These are phyloP conservation scores for Yarrowia sp. DNA, from an alignment of 805 yeast genomes.

Conservation along the genomic window DNA sequence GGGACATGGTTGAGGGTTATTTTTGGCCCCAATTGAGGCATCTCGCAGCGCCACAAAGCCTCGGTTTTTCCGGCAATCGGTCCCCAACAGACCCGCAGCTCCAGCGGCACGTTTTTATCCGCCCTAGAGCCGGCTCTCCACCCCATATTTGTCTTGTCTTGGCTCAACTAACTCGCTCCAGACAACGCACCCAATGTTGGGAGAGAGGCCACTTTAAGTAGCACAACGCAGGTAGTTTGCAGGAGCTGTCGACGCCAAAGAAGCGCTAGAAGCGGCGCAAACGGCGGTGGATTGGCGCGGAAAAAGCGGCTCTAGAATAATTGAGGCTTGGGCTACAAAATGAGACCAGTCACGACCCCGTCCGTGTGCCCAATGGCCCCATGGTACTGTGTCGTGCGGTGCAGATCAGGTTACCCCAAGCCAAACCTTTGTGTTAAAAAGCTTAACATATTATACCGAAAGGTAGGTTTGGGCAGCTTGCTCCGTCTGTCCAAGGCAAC, in stretches of 20 bases:
- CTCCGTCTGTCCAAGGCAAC: conserved; percentile 9
- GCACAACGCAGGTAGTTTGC: conserved; percentile 1
- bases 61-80: too few relatives aligned
- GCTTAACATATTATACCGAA: conserved; percentile 23
- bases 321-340: background rate
- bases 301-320: background rate
- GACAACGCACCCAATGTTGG: background rate
- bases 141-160: too few relatives aligned
- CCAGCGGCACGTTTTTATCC: too few relatives aligned
- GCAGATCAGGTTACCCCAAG: conserved; percentile 20
- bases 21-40: too few relatives aligned
- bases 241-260: background rate
- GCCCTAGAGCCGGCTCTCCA: too few relatives aligned
- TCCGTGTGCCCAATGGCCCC: background rate
- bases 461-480: conserved; percentile 15
- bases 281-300: background rate
- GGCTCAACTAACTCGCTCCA: too few relatives aligned
- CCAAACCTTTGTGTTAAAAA: conserved; percentile 12
- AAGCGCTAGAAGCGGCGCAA: background rate
- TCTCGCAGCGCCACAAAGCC: too few relatives aligned
- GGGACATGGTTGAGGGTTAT: too few relatives aligned
- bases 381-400: too few relatives aligned
- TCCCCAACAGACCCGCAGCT: too few relatives aligned
- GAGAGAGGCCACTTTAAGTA: conserved; percentile 21
- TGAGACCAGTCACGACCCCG: background rate